A percentile compares a stretch with the other conserved stretches of the same genome.
Evolutionary conservation across 345 rosid genomes (phyloP).

Genomic region (Moricandia arvensis): DNA sequence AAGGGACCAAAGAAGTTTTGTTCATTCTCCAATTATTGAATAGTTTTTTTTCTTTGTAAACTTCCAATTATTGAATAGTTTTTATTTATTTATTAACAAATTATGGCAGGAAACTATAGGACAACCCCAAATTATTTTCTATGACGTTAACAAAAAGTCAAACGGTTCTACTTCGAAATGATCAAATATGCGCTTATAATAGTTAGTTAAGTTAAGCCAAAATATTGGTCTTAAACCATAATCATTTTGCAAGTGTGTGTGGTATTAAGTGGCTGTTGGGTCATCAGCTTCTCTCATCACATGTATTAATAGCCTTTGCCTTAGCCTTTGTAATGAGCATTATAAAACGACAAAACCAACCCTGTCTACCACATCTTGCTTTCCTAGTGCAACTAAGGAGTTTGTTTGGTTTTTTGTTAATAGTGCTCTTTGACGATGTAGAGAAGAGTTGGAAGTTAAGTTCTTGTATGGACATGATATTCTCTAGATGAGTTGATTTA

Average conservation of each 20-base stretch:
- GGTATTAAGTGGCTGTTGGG: slow-evolving; percentile 43
- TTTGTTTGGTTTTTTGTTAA: slow-evolving; percentile 5
- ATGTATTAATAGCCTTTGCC: neutral
- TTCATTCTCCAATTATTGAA: neutral
- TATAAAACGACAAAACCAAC: slow-evolving; percentile 30
- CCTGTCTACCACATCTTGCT: slow-evolving; percentile 33
- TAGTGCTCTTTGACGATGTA: neutral
- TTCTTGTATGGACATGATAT: neutral
- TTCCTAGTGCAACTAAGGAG: slow-evolving; percentile 14
- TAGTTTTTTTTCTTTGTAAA: neutral
- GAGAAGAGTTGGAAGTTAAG: neutral
- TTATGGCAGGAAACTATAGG: neutral
- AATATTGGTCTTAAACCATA: slow-evolving; percentile 1
- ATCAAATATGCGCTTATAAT: neutral
- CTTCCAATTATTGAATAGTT: neutral
- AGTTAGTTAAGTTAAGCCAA: neutral
- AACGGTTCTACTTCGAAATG: neutral
- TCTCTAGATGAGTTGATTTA: neutral
- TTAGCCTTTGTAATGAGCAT: slow-evolving; percentile 14
- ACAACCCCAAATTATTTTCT: neutral
- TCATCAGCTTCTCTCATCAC: slow-evolving; percentile 33
- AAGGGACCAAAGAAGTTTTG: neutral
- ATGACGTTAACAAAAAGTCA: neutral
- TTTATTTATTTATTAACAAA: neutral
- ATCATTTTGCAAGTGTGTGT: slow-evolving; percentile 20